Evolutionary conservation across 169 alveolate species (phyloP).

Genomic region (Plasmodium falciparum): DNA sequence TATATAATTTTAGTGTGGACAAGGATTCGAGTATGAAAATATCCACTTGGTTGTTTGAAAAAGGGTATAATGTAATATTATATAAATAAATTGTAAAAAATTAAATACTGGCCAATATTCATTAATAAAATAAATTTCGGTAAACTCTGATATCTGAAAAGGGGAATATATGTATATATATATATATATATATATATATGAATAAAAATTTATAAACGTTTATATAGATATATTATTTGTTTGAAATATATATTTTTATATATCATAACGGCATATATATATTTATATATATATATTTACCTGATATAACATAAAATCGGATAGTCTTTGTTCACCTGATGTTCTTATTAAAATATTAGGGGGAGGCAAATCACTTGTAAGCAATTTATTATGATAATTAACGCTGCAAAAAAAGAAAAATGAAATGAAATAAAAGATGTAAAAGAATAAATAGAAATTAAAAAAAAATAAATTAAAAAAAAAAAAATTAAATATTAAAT

Average conservation of each 20-base stretch:
- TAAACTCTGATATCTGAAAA: conserved; percentile 84
- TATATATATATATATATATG: not conserved
- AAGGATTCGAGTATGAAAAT: conserved; percentile 76
- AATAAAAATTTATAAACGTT: not conserved
- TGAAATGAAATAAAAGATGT: not conserved
- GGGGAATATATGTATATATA: not conserved
- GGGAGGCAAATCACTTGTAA: conserved; percentile 82
- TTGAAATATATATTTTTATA: conserved; percentile 6
- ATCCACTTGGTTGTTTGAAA: conserved; percentile 74
- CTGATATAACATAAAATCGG: conserved; percentile 92
- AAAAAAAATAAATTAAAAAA: too few species aligned
- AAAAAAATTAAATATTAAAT: not conserved
- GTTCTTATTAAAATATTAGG: conserved; percentile 92
- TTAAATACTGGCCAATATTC: conserved; percentile 85
- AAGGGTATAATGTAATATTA: conserved; percentile 81
- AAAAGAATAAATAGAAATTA: not conserved
- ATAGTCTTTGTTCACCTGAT: conserved; percentile 92
- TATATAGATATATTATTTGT: not conserved
- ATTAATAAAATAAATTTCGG: conserved; percentile 82
- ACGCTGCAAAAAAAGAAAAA: conserved; percentile 8
- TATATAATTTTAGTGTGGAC: conserved; percentile 27
- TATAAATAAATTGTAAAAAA: conserved; percentile 78
- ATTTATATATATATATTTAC: conserved; percentile 65
- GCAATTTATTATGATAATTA: conserved; percentile 79
- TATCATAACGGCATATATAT: not conserved